Evolutionary conservation across 2,329 filamentous ascomycete species (phyloP).

Genomic region (Paecilomyces niveus): DNA sequence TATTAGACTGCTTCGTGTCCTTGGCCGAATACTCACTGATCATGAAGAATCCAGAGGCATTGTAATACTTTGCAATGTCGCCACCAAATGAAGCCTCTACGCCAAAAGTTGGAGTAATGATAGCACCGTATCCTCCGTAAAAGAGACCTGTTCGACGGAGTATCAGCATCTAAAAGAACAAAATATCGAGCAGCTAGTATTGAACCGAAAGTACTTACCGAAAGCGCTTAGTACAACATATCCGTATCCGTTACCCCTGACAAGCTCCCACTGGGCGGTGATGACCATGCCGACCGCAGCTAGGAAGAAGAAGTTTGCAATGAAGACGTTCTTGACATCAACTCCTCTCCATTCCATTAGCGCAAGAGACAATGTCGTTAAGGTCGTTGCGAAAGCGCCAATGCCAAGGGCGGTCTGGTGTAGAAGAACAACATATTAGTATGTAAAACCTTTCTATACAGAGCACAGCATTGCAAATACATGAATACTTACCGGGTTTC

Average conservation of each 20-base stretch:
- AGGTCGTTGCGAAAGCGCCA: conserved; percentile 48
- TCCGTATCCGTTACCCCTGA: conserved; percentile 45
- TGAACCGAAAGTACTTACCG: conserved; percentile 23
- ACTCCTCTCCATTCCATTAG: conserved; percentile 51
- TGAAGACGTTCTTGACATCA: conserved; percentile 44
- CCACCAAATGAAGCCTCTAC: conserved; percentile 39
- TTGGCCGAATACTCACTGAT: conserved; percentile 10
- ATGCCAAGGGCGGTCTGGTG: conserved; percentile 42
- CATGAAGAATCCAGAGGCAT: conserved; percentile 46
- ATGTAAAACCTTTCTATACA: not conserved
- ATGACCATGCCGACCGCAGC: conserved; percentile 47
- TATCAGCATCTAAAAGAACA: not conserved
- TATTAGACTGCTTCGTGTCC: not conserved
- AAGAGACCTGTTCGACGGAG: conserved; percentile 34
- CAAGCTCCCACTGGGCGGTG: conserved; percentile 51
- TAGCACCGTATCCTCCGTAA: conserved; percentile 44
- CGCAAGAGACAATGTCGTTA: conserved; percentile 48
- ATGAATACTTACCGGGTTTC: not conserved
- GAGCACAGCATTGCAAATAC: not conserved
- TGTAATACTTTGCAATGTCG: conserved; percentile 39
- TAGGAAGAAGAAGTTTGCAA: conserved; percentile 50
- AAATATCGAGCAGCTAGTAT: not conserved
- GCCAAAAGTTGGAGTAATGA: conserved; percentile 42
- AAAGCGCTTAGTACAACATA: conserved; percentile 52
- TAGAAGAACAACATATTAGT: not conserved